phyloP scores from a whole-genome alignment of 768 basidiomycete genomes.

The Boletus sp. region DNA sequence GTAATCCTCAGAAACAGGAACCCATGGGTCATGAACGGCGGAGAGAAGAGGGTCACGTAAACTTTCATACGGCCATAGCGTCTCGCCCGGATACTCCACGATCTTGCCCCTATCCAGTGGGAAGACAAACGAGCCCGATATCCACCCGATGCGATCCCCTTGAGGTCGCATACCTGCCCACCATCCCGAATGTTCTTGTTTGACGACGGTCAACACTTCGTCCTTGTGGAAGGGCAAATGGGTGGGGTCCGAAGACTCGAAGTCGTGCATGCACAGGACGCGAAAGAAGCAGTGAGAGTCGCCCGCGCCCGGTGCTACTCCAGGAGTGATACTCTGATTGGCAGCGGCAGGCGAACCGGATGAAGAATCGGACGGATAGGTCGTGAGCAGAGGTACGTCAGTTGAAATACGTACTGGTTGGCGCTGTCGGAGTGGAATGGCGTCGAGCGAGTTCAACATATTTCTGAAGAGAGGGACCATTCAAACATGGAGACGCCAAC shows the following conservation, averaged over 20 bases:
- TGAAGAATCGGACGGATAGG: constrained; percentile 35
- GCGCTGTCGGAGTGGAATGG: constrained; percentile 7
- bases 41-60: constrained; percentile 8
- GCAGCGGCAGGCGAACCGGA: constrained; percentile 17
- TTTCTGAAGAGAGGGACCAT: background rate
- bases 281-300: constrained; percentile 32
- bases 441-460: constrained; percentile 9
- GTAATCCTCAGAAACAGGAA: constrained; percentile 18
- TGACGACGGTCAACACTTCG: constrained; percentile 66
- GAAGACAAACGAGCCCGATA: constrained; percentile 68
- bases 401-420: constrained; percentile 30
- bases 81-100: constrained; percentile 47
- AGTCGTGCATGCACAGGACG: constrained; percentile 67
- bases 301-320: constrained; percentile 32
- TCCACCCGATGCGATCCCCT: constrained; percentile 63
- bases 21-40: constrained; percentile 17
- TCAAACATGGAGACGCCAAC: background rate
- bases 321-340: constrained; percentile 1
- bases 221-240: constrained; percentile 62
- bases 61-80: constrained; percentile 32
- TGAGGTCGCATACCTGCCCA: constrained; percentile 69
- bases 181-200: constrained; percentile 72
- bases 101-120: constrained; percentile 35
- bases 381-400: constrained; percentile 33
- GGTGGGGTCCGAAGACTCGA: constrained; percentile 55